A percentile compares a stretch with the other conserved stretches of the same genome.
These are phyloP conservation scores for Escallonia herrerae DNA, from an alignment of 129 eudicot genomes.

Conservation along the genomic window DNA sequence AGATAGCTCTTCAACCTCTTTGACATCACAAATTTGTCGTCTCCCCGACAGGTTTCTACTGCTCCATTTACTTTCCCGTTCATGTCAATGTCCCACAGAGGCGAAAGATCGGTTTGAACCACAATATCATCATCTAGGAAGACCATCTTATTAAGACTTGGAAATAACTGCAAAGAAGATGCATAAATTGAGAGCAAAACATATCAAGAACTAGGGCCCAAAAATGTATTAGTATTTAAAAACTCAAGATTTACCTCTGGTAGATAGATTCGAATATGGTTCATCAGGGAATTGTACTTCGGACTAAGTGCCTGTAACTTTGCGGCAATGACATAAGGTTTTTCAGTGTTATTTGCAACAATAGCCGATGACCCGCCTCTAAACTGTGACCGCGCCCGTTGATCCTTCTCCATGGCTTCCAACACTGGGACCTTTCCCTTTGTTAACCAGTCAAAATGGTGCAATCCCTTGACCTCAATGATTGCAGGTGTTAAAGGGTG, in stretches of 20 bases:
- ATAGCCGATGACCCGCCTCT: slow-evolving; percentile 89
- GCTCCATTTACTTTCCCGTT: slow-evolving; percentile 91
- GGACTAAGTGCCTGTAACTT: slow-evolving; percentile 82
- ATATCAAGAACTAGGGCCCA: not conserved
- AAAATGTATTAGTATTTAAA: not conserved
- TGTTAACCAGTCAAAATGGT: slow-evolving; percentile 92
- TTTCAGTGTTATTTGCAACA: slow-evolving; percentile 70
- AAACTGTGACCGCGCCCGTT: slow-evolving; percentile 60
- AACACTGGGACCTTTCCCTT: slow-evolving; percentile 86
- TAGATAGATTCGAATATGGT: slow-evolving; percentile 70
- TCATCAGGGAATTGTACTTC: slow-evolving; percentile 78
- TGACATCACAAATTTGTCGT: slow-evolving; percentile 82
- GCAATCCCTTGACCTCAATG: slow-evolving; percentile 72
- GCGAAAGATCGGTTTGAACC: slow-evolving; percentile 73
- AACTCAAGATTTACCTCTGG: slow-evolving; percentile 60
- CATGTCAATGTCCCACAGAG: slow-evolving; percentile 89
- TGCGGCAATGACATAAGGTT: slow-evolving; percentile 73
- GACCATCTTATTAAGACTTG: slow-evolving; percentile 64
- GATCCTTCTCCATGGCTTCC: slow-evolving; percentile 95
- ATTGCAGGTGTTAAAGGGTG: slow-evolving; percentile 77
- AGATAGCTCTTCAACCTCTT: slow-evolving; percentile 71
- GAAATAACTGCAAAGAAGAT: slow-evolving; percentile 63
- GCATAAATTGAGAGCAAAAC: not conserved
- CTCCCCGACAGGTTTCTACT: slow-evolving; percentile 76
- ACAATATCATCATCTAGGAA: slow-evolving; percentile 93